Conservation (phyloP, 768 basidiomycete genomes). For the Hirschioporus abietinus region DNA sequence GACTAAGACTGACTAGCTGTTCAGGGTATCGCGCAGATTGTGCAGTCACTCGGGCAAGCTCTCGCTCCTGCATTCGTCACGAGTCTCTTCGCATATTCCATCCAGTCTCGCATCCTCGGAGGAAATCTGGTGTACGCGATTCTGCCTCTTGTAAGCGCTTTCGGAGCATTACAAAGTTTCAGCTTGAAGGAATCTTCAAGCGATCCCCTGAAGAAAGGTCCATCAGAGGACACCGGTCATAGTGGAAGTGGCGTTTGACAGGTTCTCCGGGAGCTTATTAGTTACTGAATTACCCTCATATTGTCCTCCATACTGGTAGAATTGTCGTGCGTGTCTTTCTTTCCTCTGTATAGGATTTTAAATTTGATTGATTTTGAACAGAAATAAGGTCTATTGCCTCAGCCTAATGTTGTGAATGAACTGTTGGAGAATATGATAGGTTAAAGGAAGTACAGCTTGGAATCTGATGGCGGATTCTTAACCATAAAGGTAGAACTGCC, state of each 20-base stretch:
- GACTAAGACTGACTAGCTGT: background rate
- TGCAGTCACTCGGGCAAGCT: slow-evolving; percentile 7
- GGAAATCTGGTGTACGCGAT: slow-evolving; percentile 12
- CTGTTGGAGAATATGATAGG: too few relatives aligned
- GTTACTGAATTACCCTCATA: too few relatives aligned
- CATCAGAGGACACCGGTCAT: background rate
- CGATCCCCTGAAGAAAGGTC: background rate
- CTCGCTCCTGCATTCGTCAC: slow-evolving; percentile 14
- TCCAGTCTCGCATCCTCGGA: slow-evolving; percentile 11
- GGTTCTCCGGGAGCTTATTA: too few relatives aligned
- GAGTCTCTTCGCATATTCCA: slow-evolving; percentile 14
- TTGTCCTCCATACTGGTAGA: too few relatives aligned
- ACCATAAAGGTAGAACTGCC: too few relatives aligned
- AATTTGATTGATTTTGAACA: too few relatives aligned
- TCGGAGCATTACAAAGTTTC: background rate
- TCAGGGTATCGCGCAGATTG: background rate
- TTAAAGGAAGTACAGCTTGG: too few relatives aligned
- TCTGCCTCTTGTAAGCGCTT: background rate
- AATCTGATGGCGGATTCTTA: too few relatives aligned
- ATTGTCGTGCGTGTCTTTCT: too few relatives aligned
- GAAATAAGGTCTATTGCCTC: too few relatives aligned
- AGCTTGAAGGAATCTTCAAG: background rate
- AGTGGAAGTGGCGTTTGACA: background rate
- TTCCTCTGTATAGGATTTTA: too few relatives aligned
- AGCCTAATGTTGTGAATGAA: too few relatives aligned